phyloP scores from a whole-genome alignment of 306 rosid genomes.

The Citrullus amarus region DNA sequence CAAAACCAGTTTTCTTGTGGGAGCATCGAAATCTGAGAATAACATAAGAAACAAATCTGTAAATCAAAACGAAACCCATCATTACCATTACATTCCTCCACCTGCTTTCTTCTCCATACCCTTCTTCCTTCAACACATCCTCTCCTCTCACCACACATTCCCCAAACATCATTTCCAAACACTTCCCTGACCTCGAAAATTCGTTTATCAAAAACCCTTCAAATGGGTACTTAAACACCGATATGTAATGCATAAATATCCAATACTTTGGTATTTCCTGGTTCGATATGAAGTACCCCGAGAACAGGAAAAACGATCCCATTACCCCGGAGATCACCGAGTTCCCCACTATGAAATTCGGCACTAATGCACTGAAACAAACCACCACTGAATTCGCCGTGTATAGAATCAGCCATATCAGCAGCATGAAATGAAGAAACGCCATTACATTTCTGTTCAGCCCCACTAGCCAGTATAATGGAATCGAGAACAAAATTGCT shows the following conservation, averaged over 20 bases:
- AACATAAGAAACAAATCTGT: conserved; percentile 84
- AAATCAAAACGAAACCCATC: conserved; percentile 69
- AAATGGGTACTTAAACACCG: conserved; percentile 87
- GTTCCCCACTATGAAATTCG: conserved; percentile 90
- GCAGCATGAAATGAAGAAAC: conserved; percentile 52
- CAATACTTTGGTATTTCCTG: conserved; percentile 62
- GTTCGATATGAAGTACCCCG: conserved; percentile 88
- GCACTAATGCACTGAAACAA: conserved; percentile 83
- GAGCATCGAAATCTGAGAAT: conserved; percentile 77
- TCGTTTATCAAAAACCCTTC: conserved; percentile 90
- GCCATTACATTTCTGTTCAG: conserved; percentile 57
- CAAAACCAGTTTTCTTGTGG: conserved; percentile 26
- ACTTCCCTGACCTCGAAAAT: conserved; percentile 75
- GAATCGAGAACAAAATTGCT: conserved; percentile 57
- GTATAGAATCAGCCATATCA: conserved; percentile 78
- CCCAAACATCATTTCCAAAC: conserved; percentile 63
- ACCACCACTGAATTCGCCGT: conserved; percentile 94
- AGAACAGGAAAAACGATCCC: conserved; percentile 88
- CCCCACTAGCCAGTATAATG: conserved; percentile 82
- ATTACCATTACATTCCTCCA: conserved; percentile 74
- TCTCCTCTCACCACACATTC: conserved; percentile 51
- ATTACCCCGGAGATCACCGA: conserved; percentile 76
- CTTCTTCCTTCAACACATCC: conserved; percentile 66
- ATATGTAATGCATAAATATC: conserved; percentile 85
- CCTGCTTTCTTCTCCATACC: conserved; percentile 62